phyloP scores from a whole-genome alignment of 805 yeast genomes.

The Yamadazyma akitaensis region DNA sequence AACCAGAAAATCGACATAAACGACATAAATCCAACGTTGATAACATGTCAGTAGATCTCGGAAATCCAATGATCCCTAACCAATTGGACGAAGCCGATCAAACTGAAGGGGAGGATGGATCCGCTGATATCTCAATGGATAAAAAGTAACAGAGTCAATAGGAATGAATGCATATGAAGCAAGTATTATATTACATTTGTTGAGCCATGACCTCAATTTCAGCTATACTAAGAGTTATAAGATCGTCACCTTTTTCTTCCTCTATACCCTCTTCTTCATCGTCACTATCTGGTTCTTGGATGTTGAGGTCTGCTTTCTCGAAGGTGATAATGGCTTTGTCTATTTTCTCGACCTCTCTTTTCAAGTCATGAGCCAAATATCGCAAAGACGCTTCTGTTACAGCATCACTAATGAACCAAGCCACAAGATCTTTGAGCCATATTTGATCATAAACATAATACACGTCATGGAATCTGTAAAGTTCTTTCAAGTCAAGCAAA shows the following conservation, averaged over 20 bases:
- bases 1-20: constrained; percentile 24
- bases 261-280: constrained; percentile 14
- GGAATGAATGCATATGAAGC: not conserved
- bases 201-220: constrained; percentile 51
- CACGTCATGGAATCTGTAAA: constrained; percentile 78
- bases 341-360: constrained; percentile 37
- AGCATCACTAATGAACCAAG: constrained; percentile 62
- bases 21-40: constrained; percentile 33
- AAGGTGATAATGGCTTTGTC: constrained; percentile 49
- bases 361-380: constrained; percentile 63
- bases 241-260: constrained; percentile 17
- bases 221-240: constrained; percentile 44
- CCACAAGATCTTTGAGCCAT: constrained; percentile 70
- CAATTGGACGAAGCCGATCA: not conserved
- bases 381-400: constrained; percentile 59
- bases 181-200: constrained; percentile 1
- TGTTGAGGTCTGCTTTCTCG: constrained; percentile 40
- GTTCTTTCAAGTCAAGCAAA: constrained; percentile 60
- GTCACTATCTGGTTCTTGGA: constrained; percentile 12
- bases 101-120: constrained; percentile 1
- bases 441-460: constrained; percentile 81
- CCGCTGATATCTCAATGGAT: constrained; percentile 14
- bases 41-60: constrained; percentile 28
- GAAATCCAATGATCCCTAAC: not conserved
- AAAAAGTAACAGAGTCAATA: not conserved